These are phyloP conservation scores for Scheffersomyces insectosa DNA, from an alignment of 1,139 yeast species.

Conservation along the genomic window DNA sequence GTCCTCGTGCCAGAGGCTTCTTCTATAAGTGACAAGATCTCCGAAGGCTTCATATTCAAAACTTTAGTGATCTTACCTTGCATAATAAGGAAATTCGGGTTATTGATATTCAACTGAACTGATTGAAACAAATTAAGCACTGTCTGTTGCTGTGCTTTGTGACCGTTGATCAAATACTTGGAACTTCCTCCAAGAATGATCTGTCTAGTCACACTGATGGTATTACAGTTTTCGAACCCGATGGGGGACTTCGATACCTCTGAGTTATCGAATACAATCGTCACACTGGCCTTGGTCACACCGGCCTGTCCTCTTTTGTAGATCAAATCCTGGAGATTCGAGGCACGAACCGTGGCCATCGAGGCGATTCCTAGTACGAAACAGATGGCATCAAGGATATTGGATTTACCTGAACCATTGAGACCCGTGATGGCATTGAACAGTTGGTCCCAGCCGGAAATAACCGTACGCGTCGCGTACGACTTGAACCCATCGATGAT, in stretches of 20 bases:
- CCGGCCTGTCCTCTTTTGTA: slow-evolving; percentile 98
- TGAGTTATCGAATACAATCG: slow-evolving; percentile 87
- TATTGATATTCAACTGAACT: slow-evolving; percentile 92
- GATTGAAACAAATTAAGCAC: slow-evolving; percentile 90
- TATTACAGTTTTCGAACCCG: slow-evolving; percentile 78
- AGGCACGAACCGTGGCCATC: slow-evolving; percentile 92
- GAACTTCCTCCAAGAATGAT: slow-evolving; percentile 89
- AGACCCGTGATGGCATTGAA: slow-evolving; percentile 97
- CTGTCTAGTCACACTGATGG: slow-evolving; percentile 91
- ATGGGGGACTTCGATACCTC: slow-evolving; percentile 80
- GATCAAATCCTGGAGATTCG: slow-evolving; percentile 88
- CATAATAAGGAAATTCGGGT: slow-evolving; percentile 96
- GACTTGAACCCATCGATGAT: slow-evolving; percentile 98
- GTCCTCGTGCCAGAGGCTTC: slow-evolving; percentile 98
- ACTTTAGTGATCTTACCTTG: slow-evolving; percentile 98
- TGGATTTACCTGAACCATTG: slow-evolving; percentile 96
- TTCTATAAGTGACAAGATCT: slow-evolving; percentile 85
- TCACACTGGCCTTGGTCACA: slow-evolving; percentile 93
- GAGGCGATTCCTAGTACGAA: slow-evolving; percentile 97
- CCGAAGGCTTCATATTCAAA: slow-evolving; percentile 91
- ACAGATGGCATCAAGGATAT: slow-evolving; percentile 93
- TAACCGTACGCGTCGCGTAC: slow-evolving; percentile 94
- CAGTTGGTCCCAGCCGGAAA: slow-evolving; percentile 92
- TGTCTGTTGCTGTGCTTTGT: slow-evolving; percentile 92
- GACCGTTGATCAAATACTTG: slow-evolving; percentile 92